A percentile compares a stretch with the other conserved stretches of the same genome.
Conservation (phyloP, 2,329 filamentous ascomycete species). For the Teratosphaeria destructans region DNA sequence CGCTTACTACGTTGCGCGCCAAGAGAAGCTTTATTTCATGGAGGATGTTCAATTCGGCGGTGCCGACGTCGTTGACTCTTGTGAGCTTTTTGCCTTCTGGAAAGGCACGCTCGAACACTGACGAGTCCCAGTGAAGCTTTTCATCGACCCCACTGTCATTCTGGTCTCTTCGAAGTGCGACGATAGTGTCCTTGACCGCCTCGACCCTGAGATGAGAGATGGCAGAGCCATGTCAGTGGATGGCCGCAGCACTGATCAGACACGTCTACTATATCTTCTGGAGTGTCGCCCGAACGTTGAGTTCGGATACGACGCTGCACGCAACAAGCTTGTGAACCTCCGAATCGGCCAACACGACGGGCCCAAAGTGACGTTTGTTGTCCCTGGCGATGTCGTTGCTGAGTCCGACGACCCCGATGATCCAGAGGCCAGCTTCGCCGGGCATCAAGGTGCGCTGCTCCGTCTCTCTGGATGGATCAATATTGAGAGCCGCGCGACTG, state of each 20-base stretch:
- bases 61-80: conserved; percentile 46
- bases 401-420: conserved; percentile 19
- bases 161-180: conserved; percentile 48
- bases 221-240: conserved; percentile 12
- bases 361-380: conserved; percentile 46
- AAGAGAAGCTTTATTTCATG: conserved; percentile 63
- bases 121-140: conserved; percentile 43
- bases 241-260: conserved; percentile 30
- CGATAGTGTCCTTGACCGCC: conserved; percentile 34
- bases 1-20: conserved; percentile 64
- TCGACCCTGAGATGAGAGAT: conserved; percentile 29
- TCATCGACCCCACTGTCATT: conserved; percentile 51
- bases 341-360: conserved; percentile 40
- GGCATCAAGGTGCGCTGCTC: conserved; percentile 53
- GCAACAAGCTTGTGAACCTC: conserved; percentile 53
- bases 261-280: conserved; percentile 49
- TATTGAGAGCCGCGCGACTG: conserved; percentile 61
- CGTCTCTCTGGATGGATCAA: conserved; percentile 62
- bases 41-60: conserved; percentile 63
- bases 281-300: conserved; percentile 61
- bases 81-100: conserved; percentile 21
- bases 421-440: conserved; percentile 37
- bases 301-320: conserved; percentile 59
- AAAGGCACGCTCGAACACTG: not conserved
- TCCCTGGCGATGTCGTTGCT: conserved; percentile 44